phyloP scores from a whole-genome alignment of 2,329 filamentous ascomycete genomes.

The Fusarium newnesense region DNA sequence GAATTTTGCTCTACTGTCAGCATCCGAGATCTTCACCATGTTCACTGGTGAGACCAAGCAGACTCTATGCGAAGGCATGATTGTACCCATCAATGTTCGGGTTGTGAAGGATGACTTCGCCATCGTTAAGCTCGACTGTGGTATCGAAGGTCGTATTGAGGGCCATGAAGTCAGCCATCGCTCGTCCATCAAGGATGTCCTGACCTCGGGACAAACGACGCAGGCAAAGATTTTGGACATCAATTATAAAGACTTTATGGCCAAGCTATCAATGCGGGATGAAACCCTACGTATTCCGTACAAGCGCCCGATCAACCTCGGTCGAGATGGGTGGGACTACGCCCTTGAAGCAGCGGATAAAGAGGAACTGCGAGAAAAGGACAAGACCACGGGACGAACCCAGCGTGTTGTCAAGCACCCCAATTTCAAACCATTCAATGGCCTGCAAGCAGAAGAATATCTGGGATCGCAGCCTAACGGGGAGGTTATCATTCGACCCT shows the following conservation, averaged over 20 bases:
- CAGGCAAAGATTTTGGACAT: slow-evolving; percentile 89
- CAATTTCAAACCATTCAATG: slow-evolving; percentile 93
- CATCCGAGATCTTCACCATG: slow-evolving; percentile 93
- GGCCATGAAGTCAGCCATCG: slow-evolving; percentile 83
- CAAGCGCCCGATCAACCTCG: slow-evolving; percentile 74
- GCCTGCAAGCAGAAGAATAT: slow-evolving; percentile 91
- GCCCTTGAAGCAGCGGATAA: slow-evolving; percentile 82
- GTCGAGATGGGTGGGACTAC: slow-evolving; percentile 88
- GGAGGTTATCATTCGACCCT: slow-evolving; percentile 94
- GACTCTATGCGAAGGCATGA: slow-evolving; percentile 88
- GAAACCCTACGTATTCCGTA: slow-evolving; percentile 80
- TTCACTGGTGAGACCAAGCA: slow-evolving; percentile 92
- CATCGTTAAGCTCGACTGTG: slow-evolving; percentile 92
- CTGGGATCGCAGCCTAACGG: slow-evolving; percentile 86
- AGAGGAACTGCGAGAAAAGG: slow-evolving; percentile 86
- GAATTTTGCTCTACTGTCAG: slow-evolving; percentile 75
- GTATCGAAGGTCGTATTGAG: slow-evolving; percentile 89
- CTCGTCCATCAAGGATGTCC: slow-evolving; percentile 76
- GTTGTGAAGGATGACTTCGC: slow-evolving; percentile 92
- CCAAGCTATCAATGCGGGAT: slow-evolving; percentile 86
- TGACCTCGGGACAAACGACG: slow-evolving; percentile 82
- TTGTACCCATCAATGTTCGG: slow-evolving; percentile 88
- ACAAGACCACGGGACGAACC: slow-evolving; percentile 83
- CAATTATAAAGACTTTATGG: slow-evolving; percentile 85
- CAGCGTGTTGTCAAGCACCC: slow-evolving; percentile 98